Evolutionary conservation across 2,329 filamentous ascomycete genomes (phyloP), one percentile per base, ranked within the genome.

Genomic region (Trichoderma koningii): DNA sequence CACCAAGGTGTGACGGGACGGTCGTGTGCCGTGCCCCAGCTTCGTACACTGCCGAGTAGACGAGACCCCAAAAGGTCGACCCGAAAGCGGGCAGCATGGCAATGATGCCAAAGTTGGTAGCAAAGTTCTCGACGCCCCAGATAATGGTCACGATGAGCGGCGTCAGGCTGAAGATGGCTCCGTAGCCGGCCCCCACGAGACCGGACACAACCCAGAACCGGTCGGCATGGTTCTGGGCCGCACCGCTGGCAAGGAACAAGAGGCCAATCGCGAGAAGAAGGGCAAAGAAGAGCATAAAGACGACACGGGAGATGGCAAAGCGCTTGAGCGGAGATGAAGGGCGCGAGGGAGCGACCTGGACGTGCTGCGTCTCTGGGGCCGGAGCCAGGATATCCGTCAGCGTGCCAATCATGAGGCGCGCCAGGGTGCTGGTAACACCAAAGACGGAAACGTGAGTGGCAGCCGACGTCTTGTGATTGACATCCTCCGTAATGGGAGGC

Each of bases 51-150:
- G 82, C 85, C 6, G 90, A 92, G 75, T 98, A 99, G n/a, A 97
- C 80, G 0, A 95, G 76, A 0, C 93, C 92, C 93, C 94, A 99
- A 38, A 97, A 83, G 0, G 92, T 92, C 0, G 94, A 93, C 0
- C 94, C 95, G 0, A 90, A 78, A 0, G 95, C 95, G 3, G 95
- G 95, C 64, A 94, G 88, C 82, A 96, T 95, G 48, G 93, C 93
- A 7, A 98, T 88, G 67, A 98, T 93, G 10, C 95, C 95, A 88
- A 94, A 99, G 72, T 99, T 98, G 0, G 95, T 99, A 65, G 92
- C 95, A 74, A 99, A 98, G 75, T 98, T 99, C 80, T 98, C 93
- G 0, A 97, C 93, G 28, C 95, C 95, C 95, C 95, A 99, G 52
- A 99, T 94, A 10, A 97, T 93, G n/a, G 89, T 92, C 70, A 97